A percentile compares a stretch with the other conserved stretches of the same genome.
phyloP scores from a whole-genome alignment of 2,329 filamentous ascomycete species.

The Colletotrichum viniferum region DNA sequence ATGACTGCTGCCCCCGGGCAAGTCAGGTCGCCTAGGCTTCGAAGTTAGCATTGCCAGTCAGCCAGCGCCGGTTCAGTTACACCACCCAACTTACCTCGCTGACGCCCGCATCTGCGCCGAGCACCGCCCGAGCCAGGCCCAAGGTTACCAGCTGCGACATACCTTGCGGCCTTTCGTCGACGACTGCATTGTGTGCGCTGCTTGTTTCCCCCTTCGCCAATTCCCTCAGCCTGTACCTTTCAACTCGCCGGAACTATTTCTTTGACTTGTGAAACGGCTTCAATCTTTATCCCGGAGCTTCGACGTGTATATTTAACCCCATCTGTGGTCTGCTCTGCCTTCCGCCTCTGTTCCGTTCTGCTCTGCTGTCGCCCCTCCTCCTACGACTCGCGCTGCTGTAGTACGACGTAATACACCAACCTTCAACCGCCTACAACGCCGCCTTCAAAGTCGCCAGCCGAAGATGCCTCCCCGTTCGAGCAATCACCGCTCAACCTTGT shows the following conservation, averaged over 20 bases:
- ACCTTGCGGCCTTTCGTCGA: not conserved
- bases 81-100: not conserved
- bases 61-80: not conserved
- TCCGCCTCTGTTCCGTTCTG: not conserved
- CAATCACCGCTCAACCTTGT: constrained; percentile 68
- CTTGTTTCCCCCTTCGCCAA: not conserved
- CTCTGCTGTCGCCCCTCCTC: not conserved
- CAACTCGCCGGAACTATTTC: not conserved
- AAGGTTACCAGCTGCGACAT: not conserved
- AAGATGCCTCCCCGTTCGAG: constrained; percentile 17
- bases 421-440: not conserved
- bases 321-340: not conserved
- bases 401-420: not conserved
- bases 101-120: constrained; percentile 14
- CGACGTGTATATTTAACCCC: not conserved
- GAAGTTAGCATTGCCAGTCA: not conserved
- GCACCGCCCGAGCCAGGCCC: constrained; percentile 10
- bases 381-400: not conserved
- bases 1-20: not conserved
- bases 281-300: not conserved
- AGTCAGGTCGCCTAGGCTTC: not conserved
- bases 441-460: not conserved
- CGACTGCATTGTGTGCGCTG: not conserved
- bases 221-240: not conserved
- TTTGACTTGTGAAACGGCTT: constrained; percentile 4